These are phyloP conservation scores for Gamsiella multidivaricata DNA, from an alignment of 192 early-diverging fungal genomes.

Conservation along the genomic window DNA sequence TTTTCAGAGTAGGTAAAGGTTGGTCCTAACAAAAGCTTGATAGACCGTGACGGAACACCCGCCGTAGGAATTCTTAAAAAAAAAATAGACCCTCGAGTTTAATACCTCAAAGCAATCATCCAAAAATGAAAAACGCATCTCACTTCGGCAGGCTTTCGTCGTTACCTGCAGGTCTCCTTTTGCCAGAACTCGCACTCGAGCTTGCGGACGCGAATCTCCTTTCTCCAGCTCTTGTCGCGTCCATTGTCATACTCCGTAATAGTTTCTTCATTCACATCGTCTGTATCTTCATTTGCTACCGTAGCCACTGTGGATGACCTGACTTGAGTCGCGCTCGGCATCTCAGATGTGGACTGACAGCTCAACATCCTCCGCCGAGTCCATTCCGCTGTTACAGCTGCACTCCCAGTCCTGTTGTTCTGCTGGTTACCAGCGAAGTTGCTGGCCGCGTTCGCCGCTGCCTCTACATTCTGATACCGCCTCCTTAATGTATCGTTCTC, in stretches of 20 bases:
- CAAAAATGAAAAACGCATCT: no score
- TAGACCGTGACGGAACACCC: neutral
- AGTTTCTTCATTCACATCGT: neutral
- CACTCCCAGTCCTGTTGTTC: neutral
- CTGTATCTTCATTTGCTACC: neutral
- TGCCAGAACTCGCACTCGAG: slow-evolving; percentile 54
- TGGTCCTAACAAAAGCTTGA: slow-evolving; percentile 19
- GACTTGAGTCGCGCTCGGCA: no score
- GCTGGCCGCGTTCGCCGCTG: neutral
- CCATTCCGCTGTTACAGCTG: neutral
- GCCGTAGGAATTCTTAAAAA: slow-evolving; percentile 8
- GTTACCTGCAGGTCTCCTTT: slow-evolving; percentile 46
- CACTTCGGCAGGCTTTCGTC: neutral
- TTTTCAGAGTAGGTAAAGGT: slow-evolving; percentile 31
- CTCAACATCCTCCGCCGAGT: neutral
- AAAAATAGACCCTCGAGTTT: no score
- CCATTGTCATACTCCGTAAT: no score
- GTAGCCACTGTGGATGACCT: no score
- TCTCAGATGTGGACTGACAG: neutral
- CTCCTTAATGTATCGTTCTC: slow-evolving; percentile 11
- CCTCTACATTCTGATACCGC: slow-evolving; percentile 26
- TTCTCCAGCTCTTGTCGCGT: slow-evolving; percentile 12
- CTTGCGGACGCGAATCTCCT: slow-evolving; percentile 41
- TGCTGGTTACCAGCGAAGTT: neutral
- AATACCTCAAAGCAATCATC: no score